phyloP scores from a whole-genome alignment of 768 basidiomycete genomes.

The Boletus subcaerulescens region DNA sequence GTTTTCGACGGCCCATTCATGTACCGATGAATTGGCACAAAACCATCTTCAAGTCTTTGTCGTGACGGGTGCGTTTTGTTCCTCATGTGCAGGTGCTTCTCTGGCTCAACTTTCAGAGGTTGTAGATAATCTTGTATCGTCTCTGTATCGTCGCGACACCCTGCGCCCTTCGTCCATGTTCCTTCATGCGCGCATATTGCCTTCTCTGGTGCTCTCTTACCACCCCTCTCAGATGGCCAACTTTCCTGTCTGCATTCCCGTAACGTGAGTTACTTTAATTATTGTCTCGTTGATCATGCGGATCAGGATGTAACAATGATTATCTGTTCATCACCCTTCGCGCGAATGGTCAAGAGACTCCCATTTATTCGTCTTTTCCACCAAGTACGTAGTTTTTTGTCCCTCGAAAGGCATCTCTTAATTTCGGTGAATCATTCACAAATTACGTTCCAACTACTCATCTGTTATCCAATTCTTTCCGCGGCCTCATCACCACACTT shows the following conservation, averaged over 20 bases:
- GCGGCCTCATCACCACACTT: constrained; percentile 44
- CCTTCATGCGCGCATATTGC: constrained; percentile 31
- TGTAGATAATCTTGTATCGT: no score
- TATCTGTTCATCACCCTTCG: no score
- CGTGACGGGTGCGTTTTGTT: no score
- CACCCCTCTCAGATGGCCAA: no score
- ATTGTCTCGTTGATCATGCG: not conserved
- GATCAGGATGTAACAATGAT: not conserved
- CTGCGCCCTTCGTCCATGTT: no score
- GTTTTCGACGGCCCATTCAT: no score
- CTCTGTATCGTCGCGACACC: constrained; percentile 31
- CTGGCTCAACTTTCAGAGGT: no score
- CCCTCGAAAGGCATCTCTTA: constrained; percentile 22
- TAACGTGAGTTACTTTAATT: constrained; percentile 27
- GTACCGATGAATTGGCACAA: no score
- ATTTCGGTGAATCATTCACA: not conserved
- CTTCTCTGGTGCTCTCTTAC: not conserved
- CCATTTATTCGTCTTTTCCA: not conserved
- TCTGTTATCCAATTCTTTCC: constrained; percentile 50
- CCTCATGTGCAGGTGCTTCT: no score
- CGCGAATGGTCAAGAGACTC: not conserved
- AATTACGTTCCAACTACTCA: constrained; percentile 25
- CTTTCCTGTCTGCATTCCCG: constrained; percentile 5
- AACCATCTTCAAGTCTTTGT: no score
- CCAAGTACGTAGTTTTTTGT: not conserved